These are phyloP conservation scores for Verruconis gallopava DNA, from an alignment of 2,329 filamentous ascomycete genomes.

Conservation along the genomic window DNA sequence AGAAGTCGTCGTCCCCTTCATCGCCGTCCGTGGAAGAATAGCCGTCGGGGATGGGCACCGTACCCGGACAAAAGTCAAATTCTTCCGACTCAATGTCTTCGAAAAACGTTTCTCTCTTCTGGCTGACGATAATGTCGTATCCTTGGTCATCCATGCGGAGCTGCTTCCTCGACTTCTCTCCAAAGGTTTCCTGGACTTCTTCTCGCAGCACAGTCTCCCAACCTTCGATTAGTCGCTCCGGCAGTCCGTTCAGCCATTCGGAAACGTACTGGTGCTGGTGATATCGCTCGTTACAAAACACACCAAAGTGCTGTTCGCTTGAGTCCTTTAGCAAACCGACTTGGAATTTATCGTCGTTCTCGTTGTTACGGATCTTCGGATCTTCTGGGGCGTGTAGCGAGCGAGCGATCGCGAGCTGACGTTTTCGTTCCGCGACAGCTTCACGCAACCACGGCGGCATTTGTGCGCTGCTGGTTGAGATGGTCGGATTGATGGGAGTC, in stretches of 20 bases:
- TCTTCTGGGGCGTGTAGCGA: constrained; percentile 3
- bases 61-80: neutral
- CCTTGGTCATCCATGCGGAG: neutral
- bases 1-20: constrained; percentile 5
- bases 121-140: neutral
- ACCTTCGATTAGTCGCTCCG: constrained; percentile 2
- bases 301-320: constrained; percentile 4
- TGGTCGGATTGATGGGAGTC: neutral
- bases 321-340: neutral
- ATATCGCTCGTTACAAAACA: neutral
- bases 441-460: constrained; percentile 7
- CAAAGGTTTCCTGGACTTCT: constrained; percentile 3
- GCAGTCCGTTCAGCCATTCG: constrained; percentile 4
- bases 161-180: neutral
- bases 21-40: constrained; percentile 4
- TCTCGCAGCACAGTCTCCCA: constrained; percentile 8
- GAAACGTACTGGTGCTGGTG: neutral
- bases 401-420: constrained; percentile 5
- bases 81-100: constrained; percentile 1
- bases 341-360: neutral
- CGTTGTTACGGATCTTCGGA: neutral
- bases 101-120: neutral
- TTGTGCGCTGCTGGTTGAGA: neutral
- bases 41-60: neutral
- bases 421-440: constrained; percentile 4